Conservation (phyloP, 2,329 filamentous ascomycete species). For the Pseudodiploospora longispora region DNA sequence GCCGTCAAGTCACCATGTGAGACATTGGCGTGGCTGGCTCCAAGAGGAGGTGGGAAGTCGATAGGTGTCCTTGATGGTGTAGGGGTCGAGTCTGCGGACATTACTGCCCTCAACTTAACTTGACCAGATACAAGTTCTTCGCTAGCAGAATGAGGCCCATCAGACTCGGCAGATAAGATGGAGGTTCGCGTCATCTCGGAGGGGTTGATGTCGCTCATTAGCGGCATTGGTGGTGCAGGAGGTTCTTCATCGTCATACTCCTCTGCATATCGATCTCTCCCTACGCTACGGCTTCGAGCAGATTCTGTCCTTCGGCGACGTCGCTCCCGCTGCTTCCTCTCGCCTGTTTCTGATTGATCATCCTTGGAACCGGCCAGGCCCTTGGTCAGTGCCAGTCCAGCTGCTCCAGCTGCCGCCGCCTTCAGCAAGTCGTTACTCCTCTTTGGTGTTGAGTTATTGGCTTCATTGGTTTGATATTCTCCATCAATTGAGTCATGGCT, state of each 20-base stretch:
- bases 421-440: constrained; percentile 37
- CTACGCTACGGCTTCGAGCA: constrained; percentile 35
- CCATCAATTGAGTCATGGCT: constrained; percentile 40
- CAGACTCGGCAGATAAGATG: constrained; percentile 73
- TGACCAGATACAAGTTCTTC: constrained; percentile 53
- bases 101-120: constrained; percentile 53
- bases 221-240: constrained; percentile 67
- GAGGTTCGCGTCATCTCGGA: constrained; percentile 86
- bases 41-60: constrained; percentile 52
- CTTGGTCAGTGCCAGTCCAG: constrained; percentile 27
- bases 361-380: constrained; percentile 26
- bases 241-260: constrained; percentile 50
- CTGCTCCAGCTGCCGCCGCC: constrained; percentile 37
- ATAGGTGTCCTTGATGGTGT: constrained; percentile 50
- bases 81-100: constrained; percentile 54
- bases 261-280: constrained; percentile 37
- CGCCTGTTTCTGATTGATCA: constrained; percentile 36
- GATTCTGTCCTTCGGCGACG: constrained; percentile 45
- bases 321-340: constrained; percentile 42
- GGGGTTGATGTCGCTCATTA: constrained; percentile 76
- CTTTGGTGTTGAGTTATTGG: constrained; percentile 37
- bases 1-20: constrained; percentile 51
- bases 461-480: constrained; percentile 21
- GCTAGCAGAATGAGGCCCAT: constrained; percentile 60
- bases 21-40: constrained; percentile 58